phyloP scores from a whole-genome alignment of 495 filamentous ascomycete genomes.

The Podospora didyma region DNA sequence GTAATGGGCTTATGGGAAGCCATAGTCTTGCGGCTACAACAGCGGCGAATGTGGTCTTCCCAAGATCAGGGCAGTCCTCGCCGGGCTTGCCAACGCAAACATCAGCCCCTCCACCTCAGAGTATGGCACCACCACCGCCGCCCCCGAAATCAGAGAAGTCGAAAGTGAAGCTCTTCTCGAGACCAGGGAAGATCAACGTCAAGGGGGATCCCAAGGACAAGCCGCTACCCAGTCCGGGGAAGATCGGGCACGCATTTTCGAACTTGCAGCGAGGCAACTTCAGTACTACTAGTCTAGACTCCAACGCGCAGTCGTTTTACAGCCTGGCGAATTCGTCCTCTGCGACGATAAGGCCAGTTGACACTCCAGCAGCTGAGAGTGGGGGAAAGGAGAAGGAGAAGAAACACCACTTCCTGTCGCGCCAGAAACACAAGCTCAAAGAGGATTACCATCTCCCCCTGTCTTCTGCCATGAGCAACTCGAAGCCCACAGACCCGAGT shows the following conservation, averaged over 20 bases:
- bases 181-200: conserved; percentile 71
- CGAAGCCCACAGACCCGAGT: conserved; percentile 75
- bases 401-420: conserved; percentile 79
- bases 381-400: conserved; percentile 61
- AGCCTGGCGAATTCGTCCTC: conserved; percentile 78
- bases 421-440: conserved; percentile 88
- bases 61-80: conserved; percentile 53
- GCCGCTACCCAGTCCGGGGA: conserved; percentile 75
- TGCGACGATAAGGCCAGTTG: conserved; percentile 61
- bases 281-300: conserved; percentile 76
- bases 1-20: conserved; percentile 65
- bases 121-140: conserved; percentile 39
- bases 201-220: conserved; percentile 68
- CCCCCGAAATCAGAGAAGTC: conserved; percentile 72
- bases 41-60: conserved; percentile 84
- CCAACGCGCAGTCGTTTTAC: conserved; percentile 70
- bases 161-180: conserved; percentile 88
- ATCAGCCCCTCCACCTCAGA: conserved; percentile 22
- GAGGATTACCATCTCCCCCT: conserved; percentile 77
- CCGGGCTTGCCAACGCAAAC: conserved; percentile 38
- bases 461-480: conserved; percentile 88
- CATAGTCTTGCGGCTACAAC: conserved; percentile 68
- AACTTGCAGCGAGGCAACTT: conserved; percentile 65
- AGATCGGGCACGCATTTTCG: conserved; percentile 60
- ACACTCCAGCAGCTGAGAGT: conserved; percentile 31